Evolutionary conservation across 139 green algal species (phyloP).

Genomic region (Gonium pectorale): DNA sequence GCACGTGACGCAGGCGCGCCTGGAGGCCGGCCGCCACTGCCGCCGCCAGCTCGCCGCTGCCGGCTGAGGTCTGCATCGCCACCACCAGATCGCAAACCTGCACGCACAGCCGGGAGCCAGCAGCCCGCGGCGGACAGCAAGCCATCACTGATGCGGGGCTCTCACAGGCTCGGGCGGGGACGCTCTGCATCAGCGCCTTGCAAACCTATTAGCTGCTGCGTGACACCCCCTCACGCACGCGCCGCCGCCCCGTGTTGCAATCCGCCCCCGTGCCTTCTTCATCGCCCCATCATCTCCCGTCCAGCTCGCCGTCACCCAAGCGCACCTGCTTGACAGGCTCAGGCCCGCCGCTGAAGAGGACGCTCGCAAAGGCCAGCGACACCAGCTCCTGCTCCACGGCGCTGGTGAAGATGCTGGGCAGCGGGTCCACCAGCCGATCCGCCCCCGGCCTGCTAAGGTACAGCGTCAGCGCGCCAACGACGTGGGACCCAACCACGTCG

Average conservation of each 20-base stretch:
- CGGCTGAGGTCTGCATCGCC: conserved; percentile 1
- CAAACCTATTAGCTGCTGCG: too few species aligned
- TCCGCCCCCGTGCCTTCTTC: too few species aligned
- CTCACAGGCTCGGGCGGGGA: too few species aligned
- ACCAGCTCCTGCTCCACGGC: conserved; percentile 33
- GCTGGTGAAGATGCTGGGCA: conserved; percentile 11
- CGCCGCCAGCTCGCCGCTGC: conserved; percentile 41
- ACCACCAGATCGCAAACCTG: conserved; percentile 35
- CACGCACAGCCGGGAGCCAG: not conserved
- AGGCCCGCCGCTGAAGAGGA: conserved; percentile 5
- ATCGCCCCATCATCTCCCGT: not conserved
- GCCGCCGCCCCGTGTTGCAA: too few species aligned
- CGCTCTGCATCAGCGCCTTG: too few species aligned
- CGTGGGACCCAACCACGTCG: not conserved
- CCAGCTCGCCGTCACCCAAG: not conserved
- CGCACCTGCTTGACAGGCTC: conserved; percentile 24
- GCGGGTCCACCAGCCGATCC: not conserved
- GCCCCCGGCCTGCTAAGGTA: conserved; percentile 15
- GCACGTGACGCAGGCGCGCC: conserved; percentile 18
- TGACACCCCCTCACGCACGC: too few species aligned
- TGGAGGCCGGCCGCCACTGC: conserved; percentile 24
- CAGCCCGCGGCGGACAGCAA: too few species aligned
- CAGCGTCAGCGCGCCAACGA: conserved; percentile 30
- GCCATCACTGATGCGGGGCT: too few species aligned
- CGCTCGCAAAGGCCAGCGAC: not conserved